phyloP scores from a whole-genome alignment of 352 stramenopile species.

The Hyphochytrium catenoides region DNA sequence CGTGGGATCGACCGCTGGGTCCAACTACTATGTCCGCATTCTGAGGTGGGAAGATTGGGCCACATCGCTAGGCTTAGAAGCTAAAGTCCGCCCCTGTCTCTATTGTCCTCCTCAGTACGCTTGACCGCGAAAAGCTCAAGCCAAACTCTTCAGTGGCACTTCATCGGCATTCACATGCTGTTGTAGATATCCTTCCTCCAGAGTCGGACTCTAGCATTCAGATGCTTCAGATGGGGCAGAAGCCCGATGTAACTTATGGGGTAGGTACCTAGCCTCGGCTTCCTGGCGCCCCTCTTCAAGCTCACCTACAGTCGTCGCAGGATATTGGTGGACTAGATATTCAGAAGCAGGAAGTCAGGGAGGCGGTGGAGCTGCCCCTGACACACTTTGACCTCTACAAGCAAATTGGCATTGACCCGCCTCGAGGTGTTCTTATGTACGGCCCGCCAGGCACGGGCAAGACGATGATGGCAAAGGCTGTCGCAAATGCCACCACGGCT shows the following conservation, averaged over 20 bases:
- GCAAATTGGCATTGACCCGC: slow-evolving; percentile 98
- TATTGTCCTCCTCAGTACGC: slow-evolving; percentile 29
- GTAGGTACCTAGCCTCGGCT: no score
- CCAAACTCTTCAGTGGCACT: slow-evolving; percentile 95
- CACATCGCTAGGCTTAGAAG: no score
- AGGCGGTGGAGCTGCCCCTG: slow-evolving; percentile 96
- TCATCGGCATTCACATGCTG: slow-evolving; percentile 92
- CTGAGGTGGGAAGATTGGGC: slow-evolving; percentile 17
- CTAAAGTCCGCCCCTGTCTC: background rate
- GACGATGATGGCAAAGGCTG: slow-evolving; percentile 98
- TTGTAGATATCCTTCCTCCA: slow-evolving; percentile 94
- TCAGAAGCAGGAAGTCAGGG: slow-evolving; percentile 94
- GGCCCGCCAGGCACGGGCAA: slow-evolving; percentile 85
- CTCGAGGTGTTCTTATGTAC: slow-evolving; percentile 93
- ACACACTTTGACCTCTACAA: slow-evolving; percentile 98
- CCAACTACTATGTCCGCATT: slow-evolving; percentile 98
- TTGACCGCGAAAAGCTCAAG: slow-evolving; percentile 96
- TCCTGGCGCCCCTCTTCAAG: background rate
- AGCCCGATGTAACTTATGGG: slow-evolving; percentile 86
- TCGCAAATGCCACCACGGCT: slow-evolving; percentile 95
- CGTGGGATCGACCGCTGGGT: slow-evolving; percentile 85
- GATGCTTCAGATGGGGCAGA: slow-evolving; percentile 95
- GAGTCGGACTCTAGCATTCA: slow-evolving; percentile 99
- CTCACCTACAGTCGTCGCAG: slow-evolving; percentile 20
- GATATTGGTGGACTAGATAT: slow-evolving; percentile 99